These are phyloP conservation scores for Xylaria hypoxylon DNA, from an alignment of 2,329 filamentous ascomycete genomes.

Conservation along the genomic window DNA sequence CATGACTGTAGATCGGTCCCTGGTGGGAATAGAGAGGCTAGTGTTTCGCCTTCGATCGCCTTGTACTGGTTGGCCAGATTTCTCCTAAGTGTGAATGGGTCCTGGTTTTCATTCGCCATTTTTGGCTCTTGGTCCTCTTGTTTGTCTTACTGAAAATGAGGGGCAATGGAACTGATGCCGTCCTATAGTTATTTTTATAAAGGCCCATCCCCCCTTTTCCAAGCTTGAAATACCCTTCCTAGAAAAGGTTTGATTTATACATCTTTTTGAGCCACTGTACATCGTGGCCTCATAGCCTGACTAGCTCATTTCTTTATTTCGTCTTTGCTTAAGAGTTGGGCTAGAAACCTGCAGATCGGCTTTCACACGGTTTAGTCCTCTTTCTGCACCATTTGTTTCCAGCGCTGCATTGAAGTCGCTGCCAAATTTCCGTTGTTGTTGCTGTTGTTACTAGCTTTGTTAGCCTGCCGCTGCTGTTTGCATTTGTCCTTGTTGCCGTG, in stretches of 20 bases:
- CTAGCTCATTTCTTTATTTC: slow-evolving; percentile 3
- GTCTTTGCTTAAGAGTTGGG: neutral
- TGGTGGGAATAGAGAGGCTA: neutral
- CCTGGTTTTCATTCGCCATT: neutral
- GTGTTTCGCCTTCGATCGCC: neutral
- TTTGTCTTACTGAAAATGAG: neutral
- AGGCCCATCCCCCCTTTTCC: too few relatives aligned
- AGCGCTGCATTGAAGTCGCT: neutral
- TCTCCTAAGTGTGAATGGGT: neutral
- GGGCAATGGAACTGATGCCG: too few relatives aligned
- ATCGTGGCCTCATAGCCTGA: too few relatives aligned
- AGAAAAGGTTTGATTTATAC: too few relatives aligned
- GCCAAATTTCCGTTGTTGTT: neutral
- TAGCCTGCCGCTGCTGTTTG: neutral
- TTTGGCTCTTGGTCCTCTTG: neutral
- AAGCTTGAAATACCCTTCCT: too few relatives aligned
- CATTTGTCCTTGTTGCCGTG: neutral
- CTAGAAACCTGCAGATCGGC: neutral
- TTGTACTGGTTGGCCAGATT: neutral
- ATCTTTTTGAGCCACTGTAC: neutral
- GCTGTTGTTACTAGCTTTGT: neutral
- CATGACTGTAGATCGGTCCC: neutral
- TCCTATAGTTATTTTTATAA: too few relatives aligned
- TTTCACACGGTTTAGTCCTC: slow-evolving; percentile 3
- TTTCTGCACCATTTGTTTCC: neutral